Evolutionary conservation across 2,329 filamentous ascomycete species (phyloP).

Genomic region (Onygenales sp.): DNA sequence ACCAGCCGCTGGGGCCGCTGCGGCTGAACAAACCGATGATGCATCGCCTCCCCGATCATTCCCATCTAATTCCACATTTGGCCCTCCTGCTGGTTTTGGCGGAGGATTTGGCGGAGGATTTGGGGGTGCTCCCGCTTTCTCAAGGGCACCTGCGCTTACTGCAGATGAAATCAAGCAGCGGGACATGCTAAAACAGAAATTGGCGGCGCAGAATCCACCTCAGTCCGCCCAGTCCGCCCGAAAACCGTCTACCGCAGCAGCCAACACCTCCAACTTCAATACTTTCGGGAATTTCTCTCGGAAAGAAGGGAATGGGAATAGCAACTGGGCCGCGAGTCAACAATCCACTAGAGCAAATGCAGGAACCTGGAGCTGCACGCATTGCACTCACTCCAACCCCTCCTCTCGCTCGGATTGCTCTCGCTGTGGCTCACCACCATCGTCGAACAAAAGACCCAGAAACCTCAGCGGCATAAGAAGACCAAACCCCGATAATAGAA

Average conservation of each 20-base stretch:
- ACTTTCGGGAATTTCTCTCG: not conserved
- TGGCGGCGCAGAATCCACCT: not conserved
- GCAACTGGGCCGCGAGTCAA: not conserved
- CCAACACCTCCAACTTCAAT: not conserved
- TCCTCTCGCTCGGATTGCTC: too few relatives aligned
- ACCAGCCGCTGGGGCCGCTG: not conserved
- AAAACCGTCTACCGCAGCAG: not conserved
- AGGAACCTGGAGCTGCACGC: not conserved
- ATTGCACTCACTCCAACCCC: not conserved
- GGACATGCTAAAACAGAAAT: not conserved
- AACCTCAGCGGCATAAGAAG: not conserved
- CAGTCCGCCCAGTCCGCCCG: not conserved
- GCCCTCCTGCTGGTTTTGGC: not conserved
- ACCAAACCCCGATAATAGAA: not conserved
- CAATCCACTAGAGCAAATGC: not conserved
- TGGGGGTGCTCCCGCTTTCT: not conserved
- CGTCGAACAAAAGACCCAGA: not conserved
- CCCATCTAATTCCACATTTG: not conserved
- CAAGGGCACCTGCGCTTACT: conserved; percentile 6
- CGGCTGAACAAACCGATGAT: not conserved
- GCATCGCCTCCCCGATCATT: not conserved
- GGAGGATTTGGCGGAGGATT: conserved; percentile 1
- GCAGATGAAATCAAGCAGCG: conserved; percentile 14
- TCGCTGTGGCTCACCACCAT: not conserved
- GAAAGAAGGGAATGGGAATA: not conserved